Conservation (phyloP, 2,329 filamentous ascomycete genomes). For the Paracamarosporium sp. region DNA sequence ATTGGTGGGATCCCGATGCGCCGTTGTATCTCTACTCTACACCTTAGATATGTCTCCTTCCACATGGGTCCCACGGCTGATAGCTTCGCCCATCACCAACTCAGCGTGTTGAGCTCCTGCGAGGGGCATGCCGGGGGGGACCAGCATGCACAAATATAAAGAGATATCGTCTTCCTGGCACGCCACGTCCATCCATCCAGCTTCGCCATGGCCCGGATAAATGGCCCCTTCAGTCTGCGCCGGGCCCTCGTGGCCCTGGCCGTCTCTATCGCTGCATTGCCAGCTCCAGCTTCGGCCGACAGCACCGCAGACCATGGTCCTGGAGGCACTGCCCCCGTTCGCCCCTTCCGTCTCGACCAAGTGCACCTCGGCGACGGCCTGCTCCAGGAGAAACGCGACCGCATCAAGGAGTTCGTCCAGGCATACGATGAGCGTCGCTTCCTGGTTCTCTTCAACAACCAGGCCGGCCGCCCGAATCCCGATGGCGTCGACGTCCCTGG, state of each 20-base stretch:
- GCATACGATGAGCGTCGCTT: constrained; percentile 22
- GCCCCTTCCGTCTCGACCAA: constrained; percentile 20
- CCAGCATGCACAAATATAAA: neutral
- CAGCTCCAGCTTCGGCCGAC: neutral
- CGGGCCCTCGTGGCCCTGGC: neutral
- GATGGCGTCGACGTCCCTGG: constrained; percentile 14
- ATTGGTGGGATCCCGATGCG: neutral
- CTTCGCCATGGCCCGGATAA: neutral
- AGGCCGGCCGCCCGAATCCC: constrained; percentile 20
- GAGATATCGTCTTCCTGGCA: neutral
- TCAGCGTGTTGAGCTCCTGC: neutral
- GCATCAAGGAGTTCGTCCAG: constrained; percentile 14
- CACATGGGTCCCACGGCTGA: neutral
- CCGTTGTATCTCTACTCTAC: neutral
- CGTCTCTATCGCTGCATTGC: neutral
- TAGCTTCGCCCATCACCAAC: neutral
- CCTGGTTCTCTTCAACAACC: constrained; percentile 22
- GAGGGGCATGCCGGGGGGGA: neutral
- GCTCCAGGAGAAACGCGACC: constrained; percentile 20
- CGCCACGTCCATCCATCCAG: neutral
- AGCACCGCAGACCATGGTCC: constrained; percentile 10
- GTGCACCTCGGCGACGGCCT: constrained; percentile 20
- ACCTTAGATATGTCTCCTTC: neutral
- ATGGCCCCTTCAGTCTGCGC: neutral
- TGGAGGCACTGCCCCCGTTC: constrained; percentile 17